These are phyloP conservation scores for Ogataea parapolymorpha DNA, from an alignment of 805 yeast species.

Conservation along the genomic window DNA sequence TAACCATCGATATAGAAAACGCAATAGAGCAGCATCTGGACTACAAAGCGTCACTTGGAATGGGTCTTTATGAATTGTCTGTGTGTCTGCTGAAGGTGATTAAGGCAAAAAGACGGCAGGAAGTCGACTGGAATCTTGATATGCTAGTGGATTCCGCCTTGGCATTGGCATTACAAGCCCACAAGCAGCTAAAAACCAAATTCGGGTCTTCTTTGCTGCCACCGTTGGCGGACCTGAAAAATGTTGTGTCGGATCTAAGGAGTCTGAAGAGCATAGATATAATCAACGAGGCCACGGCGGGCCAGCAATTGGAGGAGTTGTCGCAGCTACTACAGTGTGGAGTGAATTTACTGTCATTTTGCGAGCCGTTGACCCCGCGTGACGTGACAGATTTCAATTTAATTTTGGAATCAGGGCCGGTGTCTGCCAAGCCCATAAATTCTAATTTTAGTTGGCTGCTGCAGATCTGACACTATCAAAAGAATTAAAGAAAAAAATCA, in stretches of 20 bases:
- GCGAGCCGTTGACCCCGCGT: not conserved
- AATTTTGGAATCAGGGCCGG: not conserved
- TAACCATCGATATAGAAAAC: constrained; percentile 13
- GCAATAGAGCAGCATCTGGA: constrained; percentile 2
- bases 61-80: constrained; percentile 20
- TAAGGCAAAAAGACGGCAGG: not conserved
- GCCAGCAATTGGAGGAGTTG: not conserved
- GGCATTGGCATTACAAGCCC: constrained; percentile 5
- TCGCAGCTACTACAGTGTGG: constrained; percentile 4
- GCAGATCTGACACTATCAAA: constrained; percentile 1
- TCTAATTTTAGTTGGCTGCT: constrained; percentile 3
- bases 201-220: not conserved
- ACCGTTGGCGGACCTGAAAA: constrained; percentile 1
- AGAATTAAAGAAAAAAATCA: not conserved
- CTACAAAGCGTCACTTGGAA: constrained; percentile 12
- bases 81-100: constrained; percentile 10
- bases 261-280: not conserved
- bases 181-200: constrained; percentile 1
- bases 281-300: not conserved
- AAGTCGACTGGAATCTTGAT: constrained; percentile 1
- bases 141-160: constrained; percentile 3
- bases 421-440: not conserved
- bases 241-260: constrained; percentile 6
- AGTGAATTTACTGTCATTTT: not conserved
- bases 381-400: not conserved